A percentile compares a stretch with the other conserved stretches of the same genome.
Conservation (phyloP, 345 rosid species). For the Eucalyptus sideroxylon region DNA sequence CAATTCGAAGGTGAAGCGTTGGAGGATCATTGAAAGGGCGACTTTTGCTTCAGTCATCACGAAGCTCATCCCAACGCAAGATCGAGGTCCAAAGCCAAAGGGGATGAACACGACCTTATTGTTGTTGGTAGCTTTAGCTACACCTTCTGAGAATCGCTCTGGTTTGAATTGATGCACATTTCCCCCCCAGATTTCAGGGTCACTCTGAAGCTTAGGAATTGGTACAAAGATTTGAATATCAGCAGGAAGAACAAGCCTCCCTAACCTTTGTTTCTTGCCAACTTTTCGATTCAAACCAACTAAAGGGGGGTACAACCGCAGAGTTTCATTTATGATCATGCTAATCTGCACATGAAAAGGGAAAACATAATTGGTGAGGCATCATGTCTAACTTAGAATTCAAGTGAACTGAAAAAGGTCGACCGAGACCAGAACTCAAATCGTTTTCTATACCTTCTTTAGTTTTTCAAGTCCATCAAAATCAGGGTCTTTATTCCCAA, state of each 20-base stretch:
- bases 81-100: slow-evolving; percentile 19
- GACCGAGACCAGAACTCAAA: not conserved
- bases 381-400: not conserved
- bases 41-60: slow-evolving; percentile 13
- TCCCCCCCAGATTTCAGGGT: slow-evolving; percentile 17
- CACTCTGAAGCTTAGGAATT: slow-evolving; percentile 4
- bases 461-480: slow-evolving; percentile 10
- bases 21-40: slow-evolving; percentile 28
- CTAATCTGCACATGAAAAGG: not conserved
- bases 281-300: not conserved
- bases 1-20: slow-evolving; percentile 8
- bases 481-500: slow-evolving; percentile 13
- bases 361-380: not conserved
- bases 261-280: not conserved
- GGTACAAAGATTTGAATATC: not conserved
- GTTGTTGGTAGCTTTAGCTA: slow-evolving; percentile 20
- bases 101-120: slow-evolving; percentile 8
- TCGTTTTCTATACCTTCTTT: slow-evolving; percentile 9
- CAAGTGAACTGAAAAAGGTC: not conserved
- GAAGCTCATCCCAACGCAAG: slow-evolving; percentile 21
- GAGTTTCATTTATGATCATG: slow-evolving; percentile 10
- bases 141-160: slow-evolving; percentile 17
- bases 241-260: slow-evolving; percentile 1
- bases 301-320: slow-evolving; percentile 20
- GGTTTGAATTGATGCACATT: slow-evolving; percentile 20